These are phyloP conservation scores for Schizosaccharomyces pombe DNA, from an alignment of 805 yeast species.

Conservation along the genomic window DNA sequence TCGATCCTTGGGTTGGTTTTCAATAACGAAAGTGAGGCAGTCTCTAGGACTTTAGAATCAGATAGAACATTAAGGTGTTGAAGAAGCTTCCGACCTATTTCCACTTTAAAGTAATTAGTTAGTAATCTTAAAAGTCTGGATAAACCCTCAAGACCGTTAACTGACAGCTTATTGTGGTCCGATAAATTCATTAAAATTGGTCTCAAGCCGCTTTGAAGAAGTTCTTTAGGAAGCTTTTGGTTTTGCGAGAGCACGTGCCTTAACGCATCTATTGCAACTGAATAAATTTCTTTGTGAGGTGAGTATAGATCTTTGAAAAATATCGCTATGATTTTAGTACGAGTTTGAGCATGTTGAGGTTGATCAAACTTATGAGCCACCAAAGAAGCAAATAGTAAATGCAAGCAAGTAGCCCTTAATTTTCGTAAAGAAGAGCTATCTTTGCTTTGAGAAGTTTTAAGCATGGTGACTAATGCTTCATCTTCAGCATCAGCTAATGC, in stretches of 20 bases:
- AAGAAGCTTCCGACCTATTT: constrained; percentile 74
- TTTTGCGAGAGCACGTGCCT: constrained; percentile 65
- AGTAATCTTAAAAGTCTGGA: constrained; percentile 66
- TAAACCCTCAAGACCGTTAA: constrained; percentile 72
- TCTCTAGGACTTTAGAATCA: constrained; percentile 51
- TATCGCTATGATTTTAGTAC: constrained; percentile 73
- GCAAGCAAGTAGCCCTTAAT: constrained; percentile 72
- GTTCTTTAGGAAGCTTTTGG: constrained; percentile 74
- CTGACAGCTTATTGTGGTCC: constrained; percentile 76
- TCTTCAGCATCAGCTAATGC: constrained; percentile 95
- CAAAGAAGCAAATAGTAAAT: constrained; percentile 56
- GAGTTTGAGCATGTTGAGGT: constrained; percentile 34
- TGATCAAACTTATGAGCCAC: constrained; percentile 70
- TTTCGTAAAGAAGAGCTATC: constrained; percentile 74
- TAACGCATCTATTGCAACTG: constrained; percentile 80
- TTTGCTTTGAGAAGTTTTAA: constrained; percentile 60
- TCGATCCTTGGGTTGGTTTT: constrained; percentile 61
- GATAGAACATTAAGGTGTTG: constrained; percentile 96
- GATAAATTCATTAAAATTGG: constrained; percentile 91
- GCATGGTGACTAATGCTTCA: constrained; percentile 74
- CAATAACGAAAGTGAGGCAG: constrained; percentile 57
- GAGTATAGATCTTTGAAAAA: constrained; percentile 83
- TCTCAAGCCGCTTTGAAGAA: constrained; percentile 75
- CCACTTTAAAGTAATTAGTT: constrained; percentile 86
- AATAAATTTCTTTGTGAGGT: constrained; percentile 62